Base-by-base conservation (phyloP, 2,329 filamentous ascomycete species). In the Fusarium sp. region DNA sequence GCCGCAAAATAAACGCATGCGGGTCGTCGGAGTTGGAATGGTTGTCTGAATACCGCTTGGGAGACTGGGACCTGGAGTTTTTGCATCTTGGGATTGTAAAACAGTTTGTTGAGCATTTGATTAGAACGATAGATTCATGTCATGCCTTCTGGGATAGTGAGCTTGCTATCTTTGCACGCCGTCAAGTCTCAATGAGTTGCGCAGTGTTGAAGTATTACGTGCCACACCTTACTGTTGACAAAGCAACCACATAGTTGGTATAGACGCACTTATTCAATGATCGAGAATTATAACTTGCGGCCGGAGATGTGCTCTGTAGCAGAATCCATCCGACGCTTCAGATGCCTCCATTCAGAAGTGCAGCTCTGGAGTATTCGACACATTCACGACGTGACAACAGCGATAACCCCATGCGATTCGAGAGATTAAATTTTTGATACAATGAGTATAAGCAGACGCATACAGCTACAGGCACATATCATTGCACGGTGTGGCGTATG, bases 21-120 rank as follows among this genome's bases (percentile, higher is more conserved):
- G 27, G 45, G 47, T 32, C 25, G 17, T 17, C 15, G 47, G 47
- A 52, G 47, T 52, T 52, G 47, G 32, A 50, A 52, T 52, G 47
- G 17, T 30, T 52, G 27, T 52, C 47, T 32, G 17, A 52, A 52
- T 52, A 52, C 47, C 47, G 47, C 27, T 32, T 52, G 17, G 17
- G 27, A 52, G 10, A 52, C 27, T 32, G 17, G 25, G 10, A 32
- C 15, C 15, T 30, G 47, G 47, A 52, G 27, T 52, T 52, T 30
- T 30, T 52, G 47, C 47, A 32, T 52, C 27, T 52, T 52, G 47
- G 17, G 47, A 52, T 52, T 52, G 47, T 52, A 52, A 52, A 52
- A 52, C 47, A 20, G 47, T 52, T 52, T 52, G 47, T 52, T 27
- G 17, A 8, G 47, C 47, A 52, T 52, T 52, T 30, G 27, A 52